Evolutionary conservation across 2,329 filamentous ascomycete genomes (phyloP), one percentile per base, ranked within the genome.

Genomic region (Pseudogymnoascus sp.): DNA sequence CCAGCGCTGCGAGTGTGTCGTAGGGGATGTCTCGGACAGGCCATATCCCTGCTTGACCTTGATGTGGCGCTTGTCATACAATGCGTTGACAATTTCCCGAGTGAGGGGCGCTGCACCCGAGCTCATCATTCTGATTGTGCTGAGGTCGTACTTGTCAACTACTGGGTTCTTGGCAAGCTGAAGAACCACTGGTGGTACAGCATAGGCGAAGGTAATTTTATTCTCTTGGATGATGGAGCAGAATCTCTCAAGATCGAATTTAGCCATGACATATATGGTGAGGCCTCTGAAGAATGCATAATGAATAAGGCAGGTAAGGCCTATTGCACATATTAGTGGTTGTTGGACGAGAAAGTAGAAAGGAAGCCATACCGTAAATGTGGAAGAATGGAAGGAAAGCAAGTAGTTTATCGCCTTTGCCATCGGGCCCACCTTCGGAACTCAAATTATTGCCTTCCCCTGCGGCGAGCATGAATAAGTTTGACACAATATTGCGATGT

Each of bases 1-100:
- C 79, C 90, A 88, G 6, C 81, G 78, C 75, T 92, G 90, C 8
- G 85, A 84, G 68, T 91, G 88, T 0, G 90, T 90, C 1, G 86
- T 88, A 0, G 93, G 92, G 25, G 88, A 88, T 12, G 91, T 96
- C 78, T 97, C 93, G 4, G 87, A 91, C 4, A 97, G 81, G 0
- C 93, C 93, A 71, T 96, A 97, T 16, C 90, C 93, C 76, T 97
- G 93, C 79, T 96, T 97, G 65, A 96, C 86, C 1, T 88, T 88
- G 18, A 96, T 81, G 60, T 86, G 86, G 9, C 49, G 49, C 6
- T 92, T 85, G 18, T 83, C 75, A 79, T 90, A 90, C 2, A 95
- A 84, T 7, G 85, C 83, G 62, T 91, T 85, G 1, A 93, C 89
- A 1, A 97, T 82, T 66, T 96, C 91, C 33, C 80, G 79, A 0